phyloP scores from a whole-genome alignment of 1,284 basidiomycete species.

The Sanghuangporus sanghuang region DNA sequence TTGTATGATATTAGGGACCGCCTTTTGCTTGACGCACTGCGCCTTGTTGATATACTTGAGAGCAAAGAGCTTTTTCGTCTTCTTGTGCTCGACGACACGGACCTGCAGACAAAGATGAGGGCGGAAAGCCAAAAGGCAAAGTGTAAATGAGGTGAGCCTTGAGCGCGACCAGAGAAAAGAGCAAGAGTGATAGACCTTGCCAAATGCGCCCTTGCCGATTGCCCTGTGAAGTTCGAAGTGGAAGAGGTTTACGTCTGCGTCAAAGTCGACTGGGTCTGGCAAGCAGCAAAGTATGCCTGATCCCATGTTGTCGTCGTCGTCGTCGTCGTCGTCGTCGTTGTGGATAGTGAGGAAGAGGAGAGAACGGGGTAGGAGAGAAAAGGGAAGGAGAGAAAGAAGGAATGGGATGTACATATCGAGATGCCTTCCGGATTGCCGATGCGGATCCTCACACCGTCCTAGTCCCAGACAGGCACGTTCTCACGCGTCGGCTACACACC shows the following conservation, averaged over 20 bases:
- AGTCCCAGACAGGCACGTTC: not conserved
- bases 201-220: conserved; percentile 97
- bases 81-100: conserved; percentile 94
- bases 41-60: conserved; percentile 98
- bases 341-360: not conserved
- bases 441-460: not conserved
- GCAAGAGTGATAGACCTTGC: conserved; percentile 61
- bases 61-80: conserved; percentile 88
- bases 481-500: not conserved
- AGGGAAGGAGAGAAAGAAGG: not conserved
- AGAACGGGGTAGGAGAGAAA: not conserved
- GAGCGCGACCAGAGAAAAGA: conserved; percentile 1
- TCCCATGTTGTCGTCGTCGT: not conserved
- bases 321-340: too few relatives aligned
- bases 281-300: conserved; percentile 51
- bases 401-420: not conserved
- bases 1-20: conserved; percentile 92
- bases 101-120: conserved; percentile 36
- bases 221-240: conserved; percentile 93
- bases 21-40: conserved; percentile 87
- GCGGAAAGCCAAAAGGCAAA: not conserved
- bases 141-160: not conserved
- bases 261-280: conserved; percentile 86
- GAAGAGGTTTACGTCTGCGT: conserved; percentile 89
- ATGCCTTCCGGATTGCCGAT: not conserved